phyloP scores from a whole-genome alignment of 371 early-diverging fungal species.

The Entomophthora muscae region DNA sequence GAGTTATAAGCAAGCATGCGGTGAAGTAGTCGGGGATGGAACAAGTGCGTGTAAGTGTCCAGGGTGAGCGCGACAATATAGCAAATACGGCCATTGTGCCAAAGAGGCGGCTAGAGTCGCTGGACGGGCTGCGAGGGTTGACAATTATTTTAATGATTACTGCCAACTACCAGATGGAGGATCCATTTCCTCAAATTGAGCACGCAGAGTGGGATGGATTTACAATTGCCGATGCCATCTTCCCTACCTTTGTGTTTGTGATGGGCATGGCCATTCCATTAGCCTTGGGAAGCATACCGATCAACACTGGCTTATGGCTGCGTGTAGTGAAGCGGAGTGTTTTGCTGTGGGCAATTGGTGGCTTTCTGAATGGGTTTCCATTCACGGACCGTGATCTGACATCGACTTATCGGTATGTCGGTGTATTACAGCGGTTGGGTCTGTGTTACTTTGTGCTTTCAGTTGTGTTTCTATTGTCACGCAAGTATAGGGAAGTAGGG shows the following conservation, averaged over 20 bases:
- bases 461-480: slow-evolving; percentile 7
- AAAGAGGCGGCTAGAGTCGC: slow-evolving; percentile 16
- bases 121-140: slow-evolving; percentile 24
- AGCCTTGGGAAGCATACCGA: slow-evolving; percentile 8
- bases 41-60: too few relatives aligned
- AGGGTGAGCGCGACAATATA: too few relatives aligned
- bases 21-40: too few relatives aligned
- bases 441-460: slow-evolving; percentile 15
- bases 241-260: slow-evolving; percentile 28
- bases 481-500: not conserved
- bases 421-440: slow-evolving; percentile 20
- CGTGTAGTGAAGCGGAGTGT: slow-evolving; percentile 16
- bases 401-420: slow-evolving; percentile 15
- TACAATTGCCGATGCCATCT: slow-evolving; percentile 25
- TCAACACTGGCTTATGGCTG: not conserved
- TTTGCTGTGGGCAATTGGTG: slow-evolving; percentile 18
- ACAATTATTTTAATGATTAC: slow-evolving; percentile 25
- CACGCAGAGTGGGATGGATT: slow-evolving; percentile 27
- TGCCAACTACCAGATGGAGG: slow-evolving; percentile 21
- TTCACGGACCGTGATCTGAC: slow-evolving; percentile 12
- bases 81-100: too few relatives aligned
- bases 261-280: slow-evolving; percentile 24
- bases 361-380: slow-evolving; percentile 16
- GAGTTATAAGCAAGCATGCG: too few relatives aligned
- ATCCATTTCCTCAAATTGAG: slow-evolving; percentile 13